Evolutionary conservation across 257 asterid genomes (phyloP).

Genomic region (Cinchona pubescens): DNA sequence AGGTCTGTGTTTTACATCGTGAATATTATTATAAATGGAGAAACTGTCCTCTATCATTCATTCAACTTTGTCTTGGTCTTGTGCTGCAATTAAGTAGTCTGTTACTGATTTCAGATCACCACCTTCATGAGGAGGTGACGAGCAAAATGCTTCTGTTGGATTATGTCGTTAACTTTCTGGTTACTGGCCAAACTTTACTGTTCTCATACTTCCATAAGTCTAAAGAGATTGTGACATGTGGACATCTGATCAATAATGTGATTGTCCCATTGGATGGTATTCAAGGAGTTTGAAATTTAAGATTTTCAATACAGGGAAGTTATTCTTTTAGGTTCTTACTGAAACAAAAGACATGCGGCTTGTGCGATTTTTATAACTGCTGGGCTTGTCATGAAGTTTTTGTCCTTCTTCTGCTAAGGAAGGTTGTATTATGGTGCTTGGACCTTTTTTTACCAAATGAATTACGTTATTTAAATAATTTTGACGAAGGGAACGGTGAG

Average conservation of each 20-base stretch:
- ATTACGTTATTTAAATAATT: neutral
- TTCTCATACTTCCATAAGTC: neutral
- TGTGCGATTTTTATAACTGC: neutral
- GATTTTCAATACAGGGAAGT: neutral
- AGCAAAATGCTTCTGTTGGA: neutral
- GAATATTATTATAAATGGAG: constrained; percentile 11
- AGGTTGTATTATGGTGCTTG: no score
- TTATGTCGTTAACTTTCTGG: neutral
- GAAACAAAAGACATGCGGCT: neutral
- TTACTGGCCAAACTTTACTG: neutral
- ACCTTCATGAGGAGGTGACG: neutral
- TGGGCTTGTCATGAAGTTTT: neutral
- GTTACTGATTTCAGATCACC: constrained; percentile 1
- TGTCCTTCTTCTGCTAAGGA: no score
- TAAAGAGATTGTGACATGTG: neutral
- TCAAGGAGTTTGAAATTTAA: neutral
- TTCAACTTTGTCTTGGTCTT: constrained; percentile 6
- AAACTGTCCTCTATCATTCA: constrained; percentile 8
- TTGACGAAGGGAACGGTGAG: neutral
- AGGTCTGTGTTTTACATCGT: constrained; percentile 60
- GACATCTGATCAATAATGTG: constrained; percentile 1
- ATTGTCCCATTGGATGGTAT: neutral
- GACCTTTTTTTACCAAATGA: neutral
- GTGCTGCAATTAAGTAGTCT: neutral
- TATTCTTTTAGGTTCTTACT: constrained; percentile 1